phyloP scores from a whole-genome alignment of 2,329 filamentous ascomycete genomes.

The Fusarium tricinctum region DNA sequence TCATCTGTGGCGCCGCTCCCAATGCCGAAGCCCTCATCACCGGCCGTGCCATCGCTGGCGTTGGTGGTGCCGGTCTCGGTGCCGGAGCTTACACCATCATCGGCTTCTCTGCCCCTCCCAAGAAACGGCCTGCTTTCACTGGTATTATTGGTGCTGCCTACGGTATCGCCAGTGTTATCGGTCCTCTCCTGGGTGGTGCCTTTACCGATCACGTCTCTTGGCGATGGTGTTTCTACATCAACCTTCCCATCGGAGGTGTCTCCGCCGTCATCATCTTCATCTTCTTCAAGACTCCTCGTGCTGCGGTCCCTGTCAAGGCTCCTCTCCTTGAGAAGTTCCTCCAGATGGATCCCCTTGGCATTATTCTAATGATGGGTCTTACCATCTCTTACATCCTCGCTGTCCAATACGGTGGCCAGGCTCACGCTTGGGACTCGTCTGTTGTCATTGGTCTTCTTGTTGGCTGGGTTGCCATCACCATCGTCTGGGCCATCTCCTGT shows the following conservation, averaged over 20 bases:
- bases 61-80: conserved; percentile 64
- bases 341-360: conserved; percentile 64
- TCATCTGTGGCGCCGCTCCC: conserved; percentile 64
- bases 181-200: conserved; percentile 56
- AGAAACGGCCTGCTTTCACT: conserved; percentile 55
- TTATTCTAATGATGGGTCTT: conserved; percentile 60
- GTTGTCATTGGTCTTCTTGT: conserved; percentile 61
- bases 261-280: conserved; percentile 55
- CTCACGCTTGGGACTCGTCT: conserved; percentile 59
- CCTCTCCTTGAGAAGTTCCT: conserved; percentile 60
- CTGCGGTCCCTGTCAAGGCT: conserved; percentile 55
- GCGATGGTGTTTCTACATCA: conserved; percentile 60
- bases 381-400: conserved; percentile 62
- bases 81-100: conserved; percentile 66
- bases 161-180: conserved; percentile 55
- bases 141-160: conserved; percentile 57
- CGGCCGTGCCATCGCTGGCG: conserved; percentile 64
- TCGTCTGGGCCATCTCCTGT: conserved; percentile 56
- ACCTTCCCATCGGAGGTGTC: conserved; percentile 56
- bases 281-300: conserved; percentile 60
- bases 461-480: conserved; percentile 54
- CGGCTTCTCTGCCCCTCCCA: conserved; percentile 58
- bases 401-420: conserved; percentile 63
- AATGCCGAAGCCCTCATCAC: conserved; percentile 64
- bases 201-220: conserved; percentile 57